Evolutionary conservation across 2,329 filamentous ascomycete species (phyloP).

Genomic region (Phaeosphaeriaceae sp.): DNA sequence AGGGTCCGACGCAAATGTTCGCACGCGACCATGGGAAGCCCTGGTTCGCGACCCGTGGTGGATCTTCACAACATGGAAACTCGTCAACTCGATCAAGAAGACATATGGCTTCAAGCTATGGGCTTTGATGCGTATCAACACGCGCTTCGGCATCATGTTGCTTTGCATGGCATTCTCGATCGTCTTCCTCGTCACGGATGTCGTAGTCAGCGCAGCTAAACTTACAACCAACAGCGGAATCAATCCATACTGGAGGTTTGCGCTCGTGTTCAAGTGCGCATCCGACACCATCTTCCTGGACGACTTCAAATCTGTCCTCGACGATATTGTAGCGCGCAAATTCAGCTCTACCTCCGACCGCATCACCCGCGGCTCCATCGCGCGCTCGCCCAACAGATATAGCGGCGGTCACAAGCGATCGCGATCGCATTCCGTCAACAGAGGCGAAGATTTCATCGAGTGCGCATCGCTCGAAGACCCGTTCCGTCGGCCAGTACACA

Average conservation of each 20-base stretch:
- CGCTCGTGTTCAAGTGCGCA: constrained; percentile 46
- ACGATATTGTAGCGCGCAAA: constrained; percentile 37
- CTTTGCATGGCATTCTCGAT: constrained; percentile 43
- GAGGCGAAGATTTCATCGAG: constrained; percentile 28
- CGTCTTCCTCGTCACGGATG: constrained; percentile 39
- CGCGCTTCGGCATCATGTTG: constrained; percentile 43
- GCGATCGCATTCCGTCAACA: constrained; percentile 20
- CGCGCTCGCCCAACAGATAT: constrained; percentile 9
- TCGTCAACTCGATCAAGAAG: constrained; percentile 41
- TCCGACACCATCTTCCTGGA: constrained; percentile 47
- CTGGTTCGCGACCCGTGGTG: constrained; percentile 44
- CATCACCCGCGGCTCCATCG: constrained; percentile 18
- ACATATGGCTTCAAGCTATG: constrained; percentile 40
- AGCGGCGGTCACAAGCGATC: constrained; percentile 18
- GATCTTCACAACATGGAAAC: constrained; percentile 46
- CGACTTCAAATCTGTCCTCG: constrained; percentile 46
- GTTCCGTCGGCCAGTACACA: constrained; percentile 3
- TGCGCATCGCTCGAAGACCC: constrained; percentile 18
- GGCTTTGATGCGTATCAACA: constrained; percentile 35
- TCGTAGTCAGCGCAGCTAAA: constrained; percentile 37
- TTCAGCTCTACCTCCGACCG: constrained; percentile 28
- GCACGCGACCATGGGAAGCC: constrained; percentile 42
- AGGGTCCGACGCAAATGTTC: constrained; percentile 36
- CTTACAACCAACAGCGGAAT: constrained; percentile 36
- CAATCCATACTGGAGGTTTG: constrained; percentile 46